These are phyloP conservation scores for Starmerella bombi DNA, from an alignment of 805 yeast genomes.

Conservation along the genomic window DNA sequence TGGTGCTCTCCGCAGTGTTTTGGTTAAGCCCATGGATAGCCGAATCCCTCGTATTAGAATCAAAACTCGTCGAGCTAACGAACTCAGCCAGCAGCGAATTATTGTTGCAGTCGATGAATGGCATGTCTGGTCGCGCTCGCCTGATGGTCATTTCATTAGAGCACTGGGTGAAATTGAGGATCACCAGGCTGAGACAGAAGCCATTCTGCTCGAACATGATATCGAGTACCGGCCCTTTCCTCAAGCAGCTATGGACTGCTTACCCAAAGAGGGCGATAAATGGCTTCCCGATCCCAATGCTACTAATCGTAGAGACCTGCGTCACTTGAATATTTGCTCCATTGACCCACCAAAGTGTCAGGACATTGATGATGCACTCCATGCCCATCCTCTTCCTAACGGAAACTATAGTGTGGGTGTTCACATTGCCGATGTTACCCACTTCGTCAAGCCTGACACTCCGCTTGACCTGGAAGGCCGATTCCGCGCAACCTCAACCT, in stretches of 20 bases:
- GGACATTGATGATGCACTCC: conserved; percentile 96
- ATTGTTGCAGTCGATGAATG: conserved; percentile 88
- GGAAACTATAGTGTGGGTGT: conserved; percentile 97
- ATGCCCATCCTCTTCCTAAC: conserved; percentile 70
- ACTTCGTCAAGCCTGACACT: conserved; percentile 86
- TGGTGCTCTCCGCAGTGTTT: conserved; percentile 61
- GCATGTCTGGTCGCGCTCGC: conserved; percentile 72
- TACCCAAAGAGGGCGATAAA: conserved; percentile 84
- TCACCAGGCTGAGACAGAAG: conserved; percentile 92
- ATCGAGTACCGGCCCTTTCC: conserved; percentile 95
- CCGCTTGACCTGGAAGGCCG: conserved; percentile 94
- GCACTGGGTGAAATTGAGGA: conserved; percentile 81
- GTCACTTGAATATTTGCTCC: conserved; percentile 83
- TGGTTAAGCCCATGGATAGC: conserved; percentile 79
- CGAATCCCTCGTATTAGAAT: conserved; percentile 78
- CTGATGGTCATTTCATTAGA: conserved; percentile 91
- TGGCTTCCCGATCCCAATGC: conserved; percentile 53
- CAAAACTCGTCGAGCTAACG: conserved; percentile 72
- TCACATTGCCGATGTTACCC: conserved; percentile 97
- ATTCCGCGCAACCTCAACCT: conserved; percentile 91
- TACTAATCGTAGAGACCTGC: conserved; percentile 60
- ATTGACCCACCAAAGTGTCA: conserved; percentile 98
- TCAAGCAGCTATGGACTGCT: conserved; percentile 76
- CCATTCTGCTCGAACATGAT: conserved; percentile 82
- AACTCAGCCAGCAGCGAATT: conserved; percentile 74